Conservation (phyloP, 192 early-diverging fungal species). For the Dissophora ornata region DNA sequence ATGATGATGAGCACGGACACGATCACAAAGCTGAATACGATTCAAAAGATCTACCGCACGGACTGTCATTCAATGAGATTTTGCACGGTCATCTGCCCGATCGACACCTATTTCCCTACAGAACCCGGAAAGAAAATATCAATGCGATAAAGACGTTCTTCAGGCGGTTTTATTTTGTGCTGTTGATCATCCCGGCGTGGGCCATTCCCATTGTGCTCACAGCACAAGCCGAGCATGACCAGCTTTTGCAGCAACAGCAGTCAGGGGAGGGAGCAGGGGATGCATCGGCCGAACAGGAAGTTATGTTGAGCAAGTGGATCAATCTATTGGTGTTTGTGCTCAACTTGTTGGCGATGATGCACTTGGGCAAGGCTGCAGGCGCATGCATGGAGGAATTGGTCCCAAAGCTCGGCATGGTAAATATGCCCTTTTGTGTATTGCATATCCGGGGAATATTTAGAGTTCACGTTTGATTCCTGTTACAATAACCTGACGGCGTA, state of each 20-base stretch:
- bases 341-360: constrained; percentile 43
- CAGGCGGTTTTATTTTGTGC: constrained; percentile 16
- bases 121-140: constrained; percentile 5
- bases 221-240: constrained; percentile 3
- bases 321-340: constrained; percentile 26
- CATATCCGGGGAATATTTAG: no score
- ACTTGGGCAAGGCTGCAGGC: constrained; percentile 36
- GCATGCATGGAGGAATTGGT: constrained; percentile 34
- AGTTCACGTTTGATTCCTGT: not conserved
- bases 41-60: not conserved
- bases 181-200: constrained; percentile 37
- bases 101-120: constrained; percentile 31
- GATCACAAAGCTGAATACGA: not conserved
- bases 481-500: not conserved
- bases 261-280: not conserved
- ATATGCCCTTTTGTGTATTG: not conserved
- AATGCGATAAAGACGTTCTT: constrained; percentile 13
- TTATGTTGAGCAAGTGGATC: constrained; percentile 14
- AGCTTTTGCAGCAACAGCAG: not conserved
- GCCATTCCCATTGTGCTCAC: constrained; percentile 23
- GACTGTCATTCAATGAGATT: constrained; percentile 2
- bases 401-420: constrained; percentile 33
- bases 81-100: constrained; percentile 15
- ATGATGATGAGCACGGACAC: not conserved
- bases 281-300: not conserved